Conservation (phyloP, 768 basidiomycete genomes). For the Astraeus odoratus region DNA sequence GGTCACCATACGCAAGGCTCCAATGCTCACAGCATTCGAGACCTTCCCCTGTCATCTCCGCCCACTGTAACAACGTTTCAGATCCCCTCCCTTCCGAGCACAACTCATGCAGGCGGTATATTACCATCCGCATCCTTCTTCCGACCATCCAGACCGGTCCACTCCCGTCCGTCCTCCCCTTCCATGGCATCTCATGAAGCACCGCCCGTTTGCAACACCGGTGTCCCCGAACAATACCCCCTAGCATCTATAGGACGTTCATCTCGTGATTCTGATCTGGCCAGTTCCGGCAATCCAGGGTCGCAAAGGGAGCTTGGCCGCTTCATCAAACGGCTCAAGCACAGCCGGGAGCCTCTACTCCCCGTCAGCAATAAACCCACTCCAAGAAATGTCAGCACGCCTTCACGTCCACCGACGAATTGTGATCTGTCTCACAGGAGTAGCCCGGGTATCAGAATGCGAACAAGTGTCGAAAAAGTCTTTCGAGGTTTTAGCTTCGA, state of each 20-base stretch:
- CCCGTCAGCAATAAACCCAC: slow-evolving; percentile 31
- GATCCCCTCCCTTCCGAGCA: slow-evolving; percentile 13
- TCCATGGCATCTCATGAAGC: slow-evolving; percentile 27
- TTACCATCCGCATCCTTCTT: slow-evolving; percentile 78
- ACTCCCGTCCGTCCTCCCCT: slow-evolving; percentile 37
- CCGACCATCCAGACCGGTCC: slow-evolving; percentile 54
- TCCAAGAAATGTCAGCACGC: slow-evolving; percentile 5
- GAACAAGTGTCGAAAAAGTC: slow-evolving; percentile 56
- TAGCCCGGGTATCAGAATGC: slow-evolving; percentile 29
- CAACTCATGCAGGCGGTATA: slow-evolving; percentile 68
- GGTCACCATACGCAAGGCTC: slow-evolving; percentile 13
- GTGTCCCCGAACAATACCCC: slow-evolving; percentile 28
- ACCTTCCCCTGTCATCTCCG: slow-evolving; percentile 21
- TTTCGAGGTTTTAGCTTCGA: slow-evolving; percentile 48
- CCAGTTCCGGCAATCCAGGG: slow-evolving; percentile 16
- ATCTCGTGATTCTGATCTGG: slow-evolving; percentile 37
- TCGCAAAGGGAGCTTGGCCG: slow-evolving; percentile 20
- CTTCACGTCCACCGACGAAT: slow-evolving; percentile 18
- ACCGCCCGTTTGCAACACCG: slow-evolving; percentile 21
- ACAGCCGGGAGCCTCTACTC: slow-evolving; percentile 68
- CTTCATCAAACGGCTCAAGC: slow-evolving; percentile 41
- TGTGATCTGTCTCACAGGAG: slow-evolving; percentile 6
- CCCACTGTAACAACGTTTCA: slow-evolving; percentile 23
- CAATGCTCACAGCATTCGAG: slow-evolving; percentile 7
- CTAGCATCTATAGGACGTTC: slow-evolving; percentile 33